Conservation (phyloP, 2,329 filamentous ascomycete species). For the Calonectria hawksworthii region DNA sequence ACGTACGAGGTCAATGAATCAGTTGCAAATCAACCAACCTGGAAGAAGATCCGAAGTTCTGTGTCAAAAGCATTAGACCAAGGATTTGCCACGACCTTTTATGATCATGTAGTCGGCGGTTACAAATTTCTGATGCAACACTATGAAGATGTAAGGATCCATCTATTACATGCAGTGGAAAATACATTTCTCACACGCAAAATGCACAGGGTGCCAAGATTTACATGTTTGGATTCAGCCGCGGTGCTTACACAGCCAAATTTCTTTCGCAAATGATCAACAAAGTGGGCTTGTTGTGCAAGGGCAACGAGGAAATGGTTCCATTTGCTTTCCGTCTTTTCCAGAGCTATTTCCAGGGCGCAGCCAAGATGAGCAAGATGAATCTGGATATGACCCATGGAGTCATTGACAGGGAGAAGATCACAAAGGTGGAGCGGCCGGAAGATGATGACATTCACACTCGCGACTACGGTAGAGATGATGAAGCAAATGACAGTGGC, state of each 20-base stretch:
- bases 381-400: background rate
- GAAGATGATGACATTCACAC: background rate
- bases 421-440: background rate
- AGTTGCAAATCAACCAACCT: constrained; percentile 54
- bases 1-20: constrained; percentile 62
- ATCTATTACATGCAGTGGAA: accelerated
- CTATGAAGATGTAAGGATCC: constrained; percentile 56
- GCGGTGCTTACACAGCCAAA: constrained; percentile 66
- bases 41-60: constrained; percentile 52
- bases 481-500: background rate
- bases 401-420: background rate
- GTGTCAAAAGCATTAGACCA: constrained; percentile 58
- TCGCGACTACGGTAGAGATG: background rate
- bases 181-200: background rate
- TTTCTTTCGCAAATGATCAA: constrained; percentile 67
- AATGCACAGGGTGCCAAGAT: constrained; percentile 59
- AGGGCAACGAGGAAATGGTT: constrained; percentile 68
- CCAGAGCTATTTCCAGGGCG: constrained; percentile 52
- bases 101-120: constrained; percentile 65
- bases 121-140: constrained; percentile 69
- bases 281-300: constrained; percentile 62
- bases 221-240: constrained; percentile 68
- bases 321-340: constrained; percentile 63
- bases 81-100: constrained; percentile 62
- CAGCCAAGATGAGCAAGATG: constrained; percentile 53